Percentiles rank a stretch among this genome's conserved stretches.
phyloP scores from a whole-genome alignment of 495 filamentous ascomycete genomes.

The Talaromyces ruber region DNA sequence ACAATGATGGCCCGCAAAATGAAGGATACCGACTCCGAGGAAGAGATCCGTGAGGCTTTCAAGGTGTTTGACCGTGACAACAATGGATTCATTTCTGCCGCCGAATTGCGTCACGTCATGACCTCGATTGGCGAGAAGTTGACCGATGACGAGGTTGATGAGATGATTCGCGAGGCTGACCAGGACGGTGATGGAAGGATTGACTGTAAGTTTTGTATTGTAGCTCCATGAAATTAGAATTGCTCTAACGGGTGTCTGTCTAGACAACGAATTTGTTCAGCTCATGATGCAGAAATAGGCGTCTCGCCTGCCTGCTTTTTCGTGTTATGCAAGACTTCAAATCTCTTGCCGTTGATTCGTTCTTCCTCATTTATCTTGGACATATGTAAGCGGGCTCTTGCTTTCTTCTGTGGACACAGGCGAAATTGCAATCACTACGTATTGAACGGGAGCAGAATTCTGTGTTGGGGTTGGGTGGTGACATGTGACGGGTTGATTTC shows the following conservation, averaged over 20 bases:
- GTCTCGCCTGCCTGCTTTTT: slow-evolving; percentile 11
- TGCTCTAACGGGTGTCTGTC: background rate
- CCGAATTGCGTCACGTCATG: slow-evolving; percentile 98
- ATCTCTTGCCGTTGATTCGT: background rate
- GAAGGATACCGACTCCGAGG: slow-evolving; percentile 99
- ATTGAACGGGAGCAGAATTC: background rate
- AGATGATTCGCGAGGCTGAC: slow-evolving; percentile 99
- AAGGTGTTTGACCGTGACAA: slow-evolving; percentile 99
- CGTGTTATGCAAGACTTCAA: background rate
- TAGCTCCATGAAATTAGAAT: background rate
- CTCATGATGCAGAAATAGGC: slow-evolving; percentile 99
- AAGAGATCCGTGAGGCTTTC: slow-evolving; percentile 93
- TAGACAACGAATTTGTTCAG: slow-evolving; percentile 99
- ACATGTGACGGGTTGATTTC: background rate
- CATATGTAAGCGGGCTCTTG: slow-evolving; percentile 1
- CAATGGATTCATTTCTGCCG: slow-evolving; percentile 98
- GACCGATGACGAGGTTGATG: slow-evolving; percentile 98
- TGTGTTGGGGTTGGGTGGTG: background rate
- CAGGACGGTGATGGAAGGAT: slow-evolving; percentile 97
- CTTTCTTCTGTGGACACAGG: background rate
- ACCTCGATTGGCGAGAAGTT: slow-evolving; percentile 99
- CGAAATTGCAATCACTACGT: background rate
- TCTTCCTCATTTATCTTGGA: slow-evolving; percentile 1
- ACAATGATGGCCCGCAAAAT: slow-evolving; percentile 99
- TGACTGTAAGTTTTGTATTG: slow-evolving; percentile 58